Conservation (phyloP, 495 filamentous ascomycete species). For the Neurospora africana region DNA sequence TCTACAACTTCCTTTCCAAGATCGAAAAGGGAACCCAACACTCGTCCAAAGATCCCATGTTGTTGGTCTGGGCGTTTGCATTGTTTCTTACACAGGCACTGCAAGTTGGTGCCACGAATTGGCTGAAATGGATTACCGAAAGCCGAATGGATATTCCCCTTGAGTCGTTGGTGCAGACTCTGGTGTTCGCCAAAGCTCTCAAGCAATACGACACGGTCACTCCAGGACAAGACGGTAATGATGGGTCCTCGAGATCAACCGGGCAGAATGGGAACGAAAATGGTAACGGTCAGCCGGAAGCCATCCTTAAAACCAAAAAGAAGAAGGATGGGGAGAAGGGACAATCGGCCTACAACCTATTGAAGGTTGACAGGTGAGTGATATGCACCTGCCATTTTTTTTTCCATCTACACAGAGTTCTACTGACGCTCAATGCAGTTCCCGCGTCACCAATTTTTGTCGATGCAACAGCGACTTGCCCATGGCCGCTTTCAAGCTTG, state of each 20-base stretch:
- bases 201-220: conserved; percentile 57
- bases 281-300: neutral
- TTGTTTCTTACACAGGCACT: conserved; percentile 43
- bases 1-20: conserved; percentile 45
- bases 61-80: conserved; percentile 48
- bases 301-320: conserved; percentile 1
- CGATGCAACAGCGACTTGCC: conserved; percentile 48
- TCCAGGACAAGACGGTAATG: conserved; percentile 25
- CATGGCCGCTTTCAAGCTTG: conserved; percentile 38
- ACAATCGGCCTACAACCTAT: conserved; percentile 25
- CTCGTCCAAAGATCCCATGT: conserved; percentile 16
- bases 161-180: conserved; percentile 47
- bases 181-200: conserved; percentile 61
- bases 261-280: neutral
- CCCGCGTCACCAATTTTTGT: conserved; percentile 53
- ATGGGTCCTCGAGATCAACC: neutral
- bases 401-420: conserved; percentile 2
- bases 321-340: conserved; percentile 8
- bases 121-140: conserved; percentile 49
- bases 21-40: conserved; percentile 40
- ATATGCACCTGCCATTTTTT: neutral
- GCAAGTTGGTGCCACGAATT: conserved; percentile 40
- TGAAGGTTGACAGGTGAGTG: conserved; percentile 32
- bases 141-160: conserved; percentile 49
- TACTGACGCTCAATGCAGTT: conserved; percentile 32